These are phyloP conservation scores for Gyrodon lividus DNA, from an alignment of 768 basidiomycete species.

Conservation along the genomic window DNA sequence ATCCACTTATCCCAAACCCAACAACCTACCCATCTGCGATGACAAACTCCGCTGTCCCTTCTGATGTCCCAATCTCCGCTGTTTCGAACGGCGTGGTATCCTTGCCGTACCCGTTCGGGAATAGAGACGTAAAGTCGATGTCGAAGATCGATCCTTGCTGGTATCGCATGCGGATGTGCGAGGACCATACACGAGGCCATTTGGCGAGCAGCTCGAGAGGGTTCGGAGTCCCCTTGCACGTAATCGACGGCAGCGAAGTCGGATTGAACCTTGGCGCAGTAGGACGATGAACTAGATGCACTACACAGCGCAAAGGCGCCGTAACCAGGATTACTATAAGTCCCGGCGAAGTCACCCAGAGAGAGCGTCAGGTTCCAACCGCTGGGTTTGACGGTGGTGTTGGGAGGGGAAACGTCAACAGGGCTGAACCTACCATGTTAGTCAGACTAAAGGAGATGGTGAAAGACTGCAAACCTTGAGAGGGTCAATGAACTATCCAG, in stretches of 20 bases:
- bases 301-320: constrained; percentile 38
- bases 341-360: constrained; percentile 34
- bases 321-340: constrained; percentile 39
- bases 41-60: constrained; percentile 21
- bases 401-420: background rate
- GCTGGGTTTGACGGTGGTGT: background rate
- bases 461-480: constrained; percentile 4
- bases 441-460: background rate
- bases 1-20: constrained; percentile 28
- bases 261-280: constrained; percentile 24
- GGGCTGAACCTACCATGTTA: background rate
- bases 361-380: background rate
- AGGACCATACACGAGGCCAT: constrained; percentile 36
- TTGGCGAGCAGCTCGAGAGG: constrained; percentile 26
- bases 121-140: constrained; percentile 26
- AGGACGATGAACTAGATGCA: constrained; percentile 18
- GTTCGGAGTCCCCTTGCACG: background rate
- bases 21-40: constrained; percentile 26
- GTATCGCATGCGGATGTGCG: constrained; percentile 36
- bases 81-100: constrained; percentile 35
- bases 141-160: constrained; percentile 20
- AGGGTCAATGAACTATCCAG: background rate
- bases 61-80: background rate
- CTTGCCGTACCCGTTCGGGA: constrained; percentile 38
- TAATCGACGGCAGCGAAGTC: constrained; percentile 31